These are phyloP conservation scores for Antitrichia curtipendula DNA, from an alignment of 225 moss, liverwort and hornwort genomes.

Conservation along the genomic window DNA sequence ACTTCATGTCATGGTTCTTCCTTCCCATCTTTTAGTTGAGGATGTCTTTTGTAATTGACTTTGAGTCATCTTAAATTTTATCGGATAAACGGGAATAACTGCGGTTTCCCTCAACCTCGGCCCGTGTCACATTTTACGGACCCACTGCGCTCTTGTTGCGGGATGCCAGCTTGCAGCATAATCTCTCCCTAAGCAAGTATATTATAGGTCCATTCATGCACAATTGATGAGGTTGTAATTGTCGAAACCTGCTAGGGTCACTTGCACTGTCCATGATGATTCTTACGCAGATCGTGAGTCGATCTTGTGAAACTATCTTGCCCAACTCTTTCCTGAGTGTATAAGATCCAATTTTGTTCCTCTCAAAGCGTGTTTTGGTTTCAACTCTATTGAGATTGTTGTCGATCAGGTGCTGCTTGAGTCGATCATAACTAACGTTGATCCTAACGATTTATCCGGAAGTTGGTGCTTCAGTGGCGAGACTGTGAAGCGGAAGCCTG, in stretches of 20 bases:
- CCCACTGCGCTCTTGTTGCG: not conserved
- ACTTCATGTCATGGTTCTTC: not conserved
- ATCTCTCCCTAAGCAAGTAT: not conserved
- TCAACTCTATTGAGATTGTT: not conserved
- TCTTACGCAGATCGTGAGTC: not conserved
- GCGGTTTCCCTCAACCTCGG: not conserved
- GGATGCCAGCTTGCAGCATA: not conserved
- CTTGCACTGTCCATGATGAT: not conserved
- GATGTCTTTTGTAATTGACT: not conserved
- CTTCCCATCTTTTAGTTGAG: not conserved
- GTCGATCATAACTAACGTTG: not conserved
- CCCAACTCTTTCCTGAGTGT: not conserved
- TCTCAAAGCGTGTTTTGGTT: not conserved
- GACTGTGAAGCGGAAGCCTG: conserved; percentile 47
- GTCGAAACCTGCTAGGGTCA: not conserved
- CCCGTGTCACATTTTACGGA: not conserved
- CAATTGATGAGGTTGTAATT: not conserved
- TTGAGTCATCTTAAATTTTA: not conserved
- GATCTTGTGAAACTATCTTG: not conserved
- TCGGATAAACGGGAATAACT: not conserved
- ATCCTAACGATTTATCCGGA: not conserved
- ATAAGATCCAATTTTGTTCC: not conserved
- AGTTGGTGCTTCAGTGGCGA: conserved; percentile 19
- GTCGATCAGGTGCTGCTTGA: not conserved
- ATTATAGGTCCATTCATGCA: not conserved